A percentile compares a stretch with the other conserved stretches of the same genome.
phyloP scores from a whole-genome alignment of 768 basidiomycete genomes.

The Rhodocollybia butyracea region DNA sequence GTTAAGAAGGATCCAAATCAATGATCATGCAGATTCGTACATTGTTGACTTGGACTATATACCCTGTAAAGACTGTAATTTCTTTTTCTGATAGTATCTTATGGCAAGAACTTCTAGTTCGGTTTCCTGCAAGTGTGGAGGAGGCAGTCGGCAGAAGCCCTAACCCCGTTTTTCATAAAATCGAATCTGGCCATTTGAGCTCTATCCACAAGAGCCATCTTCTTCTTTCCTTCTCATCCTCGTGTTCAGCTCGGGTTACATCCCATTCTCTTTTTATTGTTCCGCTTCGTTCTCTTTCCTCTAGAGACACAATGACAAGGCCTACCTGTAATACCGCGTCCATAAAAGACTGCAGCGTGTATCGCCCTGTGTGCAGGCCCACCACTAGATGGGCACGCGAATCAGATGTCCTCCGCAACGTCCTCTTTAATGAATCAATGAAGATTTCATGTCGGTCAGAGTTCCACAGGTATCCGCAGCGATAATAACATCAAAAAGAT shows the following conservation, averaged over 20 bases:
- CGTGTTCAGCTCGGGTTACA: conserved; percentile 44
- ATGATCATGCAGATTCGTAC: too few relatives aligned
- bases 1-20: not conserved
- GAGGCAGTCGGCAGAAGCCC: too few relatives aligned
- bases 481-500: conserved; percentile 59
- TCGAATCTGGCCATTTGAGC: conserved; percentile 43
- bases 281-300: conserved; percentile 48
- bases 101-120: too few relatives aligned
- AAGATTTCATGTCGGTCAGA: conserved; percentile 54
- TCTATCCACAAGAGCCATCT: conserved; percentile 71
- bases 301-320: conserved; percentile 41
- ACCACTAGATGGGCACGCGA: conserved; percentile 66
- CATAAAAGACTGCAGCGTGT: conserved; percentile 65
- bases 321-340: conserved; percentile 31
- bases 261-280: conserved; percentile 44
- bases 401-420: conserved; percentile 37
- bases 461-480: conserved; percentile 84
- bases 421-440: conserved; percentile 45
- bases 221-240: conserved; percentile 67
- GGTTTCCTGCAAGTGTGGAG: too few relatives aligned
- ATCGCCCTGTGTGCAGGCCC: conserved; percentile 74
- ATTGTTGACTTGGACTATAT: not conserved
- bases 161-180: too few relatives aligned
- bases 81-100: not conserved
- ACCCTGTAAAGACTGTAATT: not conserved